A percentile compares a stretch with the other conserved stretches of the same genome.
phyloP scores from a whole-genome alignment of 2,329 filamentous ascomycete genomes.

The Sclerotinia subarctica region DNA sequence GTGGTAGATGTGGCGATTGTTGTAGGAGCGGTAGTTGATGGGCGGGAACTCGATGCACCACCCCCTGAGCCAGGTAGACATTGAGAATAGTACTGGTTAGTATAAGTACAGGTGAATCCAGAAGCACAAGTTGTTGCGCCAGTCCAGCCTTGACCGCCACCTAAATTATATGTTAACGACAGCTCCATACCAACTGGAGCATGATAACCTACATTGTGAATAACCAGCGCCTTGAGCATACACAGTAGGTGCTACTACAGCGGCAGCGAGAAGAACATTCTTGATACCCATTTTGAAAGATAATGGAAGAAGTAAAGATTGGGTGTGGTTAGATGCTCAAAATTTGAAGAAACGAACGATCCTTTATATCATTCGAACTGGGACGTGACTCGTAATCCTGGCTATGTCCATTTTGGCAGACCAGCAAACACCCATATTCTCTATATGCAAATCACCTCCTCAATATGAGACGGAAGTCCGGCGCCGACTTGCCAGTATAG shows the following conservation, averaged over 20 bases:
- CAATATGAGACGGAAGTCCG: conserved; percentile 26
- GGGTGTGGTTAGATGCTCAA: background rate
- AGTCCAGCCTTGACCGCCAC: conserved; percentile 33
- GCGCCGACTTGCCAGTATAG: conserved; percentile 29
- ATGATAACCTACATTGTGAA: conserved; percentile 33
- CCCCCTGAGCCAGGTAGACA: conserved; percentile 32
- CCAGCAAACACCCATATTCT: background rate
- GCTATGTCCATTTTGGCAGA: background rate
- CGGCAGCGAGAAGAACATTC: conserved; percentile 33
- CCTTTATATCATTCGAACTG: conserved; percentile 14
- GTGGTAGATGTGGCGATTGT: conserved; percentile 17
- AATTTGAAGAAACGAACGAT: background rate
- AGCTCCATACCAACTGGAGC: background rate
- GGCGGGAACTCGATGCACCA: conserved; percentile 25
- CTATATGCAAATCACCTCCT: background rate
- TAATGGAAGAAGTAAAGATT: conserved; percentile 17
- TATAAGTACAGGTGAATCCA: conserved; percentile 32
- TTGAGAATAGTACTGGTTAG: conserved; percentile 35
- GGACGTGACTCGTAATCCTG: background rate
- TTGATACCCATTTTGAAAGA: conserved; percentile 33
- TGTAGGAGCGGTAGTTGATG: conserved; percentile 20
- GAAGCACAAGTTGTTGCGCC: conserved; percentile 35
- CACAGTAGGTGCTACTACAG: conserved; percentile 35
- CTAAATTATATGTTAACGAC: conserved; percentile 22
- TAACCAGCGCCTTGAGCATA: conserved; percentile 33